phyloP scores from a whole-genome alignment of 257 asterid species.

The Solanum clarkiae region DNA sequence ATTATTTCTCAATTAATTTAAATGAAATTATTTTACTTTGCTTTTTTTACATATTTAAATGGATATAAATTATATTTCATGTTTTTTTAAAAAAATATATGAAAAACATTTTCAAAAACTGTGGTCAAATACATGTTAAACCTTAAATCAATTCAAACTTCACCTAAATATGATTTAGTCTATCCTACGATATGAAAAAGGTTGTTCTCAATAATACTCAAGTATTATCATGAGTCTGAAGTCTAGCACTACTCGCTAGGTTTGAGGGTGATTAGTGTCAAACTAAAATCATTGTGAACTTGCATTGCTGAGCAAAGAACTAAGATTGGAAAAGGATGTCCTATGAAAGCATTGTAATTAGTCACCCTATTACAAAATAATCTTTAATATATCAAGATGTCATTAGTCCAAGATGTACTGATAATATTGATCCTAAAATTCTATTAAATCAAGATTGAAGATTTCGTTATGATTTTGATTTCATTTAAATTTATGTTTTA shows the following conservation, averaged over 20 bases:
- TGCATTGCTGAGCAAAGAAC: not conserved
- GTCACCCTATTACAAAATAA: not conserved
- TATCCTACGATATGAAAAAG: too few relatives aligned
- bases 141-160: too few relatives aligned
- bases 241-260: fast-evolving
- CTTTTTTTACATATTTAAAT: not conserved
- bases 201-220: not conserved
- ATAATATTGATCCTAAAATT: not conserved
- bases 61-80: too few relatives aligned
- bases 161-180: too few relatives aligned
- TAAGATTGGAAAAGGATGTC: not conserved
- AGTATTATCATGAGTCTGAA: fast-evolving
- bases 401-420: fast-evolving
- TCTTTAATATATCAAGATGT: not conserved
- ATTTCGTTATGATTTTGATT: not conserved
- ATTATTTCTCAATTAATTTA: not conserved
- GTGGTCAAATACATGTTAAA: too few relatives aligned
- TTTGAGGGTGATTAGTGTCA: fast-evolving
- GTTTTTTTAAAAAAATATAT: too few relatives aligned
- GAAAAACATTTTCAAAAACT: too few relatives aligned
- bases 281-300: not conserved
- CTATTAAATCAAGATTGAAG: not conserved
- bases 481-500: not conserved
- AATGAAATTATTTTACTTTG: not conserved
- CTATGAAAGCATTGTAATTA: not conserved